phyloP scores from a whole-genome alignment of 2,329 filamentous ascomycete genomes.

The Lojkania enalia region DNA sequence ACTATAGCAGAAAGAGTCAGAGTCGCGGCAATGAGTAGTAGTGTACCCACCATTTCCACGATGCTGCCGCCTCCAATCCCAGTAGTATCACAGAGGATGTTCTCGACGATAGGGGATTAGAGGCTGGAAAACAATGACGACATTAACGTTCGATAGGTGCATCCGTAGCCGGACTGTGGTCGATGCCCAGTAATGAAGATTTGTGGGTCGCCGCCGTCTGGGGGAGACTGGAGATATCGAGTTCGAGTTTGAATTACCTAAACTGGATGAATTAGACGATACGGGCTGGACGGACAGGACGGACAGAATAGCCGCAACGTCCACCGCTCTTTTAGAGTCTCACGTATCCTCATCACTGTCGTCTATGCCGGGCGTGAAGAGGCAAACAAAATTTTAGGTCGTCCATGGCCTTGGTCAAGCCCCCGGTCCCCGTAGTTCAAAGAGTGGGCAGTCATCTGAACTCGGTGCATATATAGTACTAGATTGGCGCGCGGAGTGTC shows the following conservation, averaged over 20 bases:
- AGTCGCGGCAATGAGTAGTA: too few species aligned
- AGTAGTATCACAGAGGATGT: too few species aligned
- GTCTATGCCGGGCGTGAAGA: too few species aligned
- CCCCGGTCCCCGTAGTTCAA: constrained; percentile 7
- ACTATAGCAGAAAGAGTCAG: too few species aligned
- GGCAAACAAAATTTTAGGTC: constrained; percentile 2
- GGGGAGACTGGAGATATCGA: neutral
- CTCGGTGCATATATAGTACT: constrained; percentile 15
- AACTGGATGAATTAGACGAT: constrained; percentile 4
- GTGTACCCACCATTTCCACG: too few species aligned
- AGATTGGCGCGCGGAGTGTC: constrained; percentile 18
- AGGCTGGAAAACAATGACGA: too few species aligned
- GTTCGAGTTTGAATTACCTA: constrained; percentile 2
- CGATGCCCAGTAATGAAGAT: neutral
- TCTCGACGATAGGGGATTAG: too few species aligned
- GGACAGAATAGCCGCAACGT: constrained; percentile 13
- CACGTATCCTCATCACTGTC: too few species aligned
- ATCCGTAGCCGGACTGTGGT: neutral
- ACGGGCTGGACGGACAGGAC: constrained; percentile 7
- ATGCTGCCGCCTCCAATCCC: too few species aligned
- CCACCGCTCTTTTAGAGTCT: constrained; percentile 14
- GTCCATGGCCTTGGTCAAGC: constrained; percentile 11
- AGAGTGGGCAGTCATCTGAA: constrained; percentile 25
- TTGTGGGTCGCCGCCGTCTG: neutral
- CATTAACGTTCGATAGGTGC: neutral